Base-by-base conservation (phyloP, 2,329 filamentous ascomycete species). In the Pseudocercospora pini-densiflorae region DNA sequence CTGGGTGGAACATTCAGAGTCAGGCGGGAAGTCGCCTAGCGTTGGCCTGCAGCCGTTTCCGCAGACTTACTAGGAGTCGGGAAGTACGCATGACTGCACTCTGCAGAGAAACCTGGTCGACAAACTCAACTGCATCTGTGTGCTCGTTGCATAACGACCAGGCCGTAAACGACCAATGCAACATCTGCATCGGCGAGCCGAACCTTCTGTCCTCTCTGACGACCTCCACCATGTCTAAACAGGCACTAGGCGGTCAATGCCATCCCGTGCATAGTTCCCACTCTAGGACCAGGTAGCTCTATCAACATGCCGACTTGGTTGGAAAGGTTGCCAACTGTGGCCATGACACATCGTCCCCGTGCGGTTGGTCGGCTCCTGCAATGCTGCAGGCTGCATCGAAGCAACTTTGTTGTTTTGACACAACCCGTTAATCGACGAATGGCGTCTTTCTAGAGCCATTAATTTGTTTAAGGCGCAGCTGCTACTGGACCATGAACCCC, bases 31-130 rank as follows among this genome's bases (percentile, higher is more conserved):
- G 63, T 59, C 64, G 62, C 45, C 64, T 67, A 67, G 68, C 65
- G 69, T 64, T 67, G 64, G 65, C 65, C 67, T 70, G 68, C 66
- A 70, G 61, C 57, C 63, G 67, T 66, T 67, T 47, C 65, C 54
- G 63, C 66, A 66, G 59, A 67, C 60, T 62, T 66, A 43, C 65
- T 67, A 61, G 62, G 63, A 61, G 64, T 61, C 64, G 57, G 59
- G 65, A 64, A 68, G 65, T 58, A 68, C 68, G 67, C 67, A 71
- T 67, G 59, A 54, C 60, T 66, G 60, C 57, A 57, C 29, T 64
- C 63, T 69, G 69, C 69, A 64, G 33, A 47, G 47, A 62, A 58
- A 63, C 57, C 67, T 66, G 65, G 67, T 65, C 51, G 58, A 61
- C 60, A 61, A 67, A 66, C 53, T 64, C 57, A 57, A 67, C 57